phyloP scores from a whole-genome alignment of 2,329 filamentous ascomycete species.

The Paradendryphiella salina region DNA sequence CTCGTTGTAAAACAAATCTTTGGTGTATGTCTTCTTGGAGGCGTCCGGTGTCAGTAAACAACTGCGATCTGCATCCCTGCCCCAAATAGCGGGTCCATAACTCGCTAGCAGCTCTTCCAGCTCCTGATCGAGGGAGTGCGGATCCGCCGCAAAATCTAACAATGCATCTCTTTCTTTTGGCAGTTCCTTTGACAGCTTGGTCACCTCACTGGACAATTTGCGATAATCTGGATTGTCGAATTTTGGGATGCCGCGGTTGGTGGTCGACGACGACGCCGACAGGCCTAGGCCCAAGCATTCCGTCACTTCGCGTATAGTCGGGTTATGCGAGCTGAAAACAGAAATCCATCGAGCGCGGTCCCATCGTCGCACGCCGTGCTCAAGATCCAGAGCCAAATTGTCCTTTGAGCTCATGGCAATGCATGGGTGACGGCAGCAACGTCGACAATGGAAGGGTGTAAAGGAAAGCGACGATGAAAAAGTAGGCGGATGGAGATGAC shows the following conservation, averaged over 20 bases:
- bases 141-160: conserved; percentile 44
- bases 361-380: conserved; percentile 41
- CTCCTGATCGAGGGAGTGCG: conserved; percentile 36
- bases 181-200: conserved; percentile 43
- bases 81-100: conserved; percentile 44
- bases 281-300: conserved; percentile 43
- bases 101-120: conserved; percentile 39
- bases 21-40: conserved; percentile 43
- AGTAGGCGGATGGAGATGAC: conserved; percentile 24
- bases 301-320: conserved; percentile 46
- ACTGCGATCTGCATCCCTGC: conserved; percentile 39
- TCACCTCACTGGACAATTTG: conserved; percentile 44
- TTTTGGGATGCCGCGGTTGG: conserved; percentile 45
- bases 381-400: conserved; percentile 36
- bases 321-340: conserved; percentile 45
- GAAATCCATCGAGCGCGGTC: conserved; percentile 42
- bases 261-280: conserved; percentile 42
- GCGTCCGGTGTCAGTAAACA: conserved; percentile 40
- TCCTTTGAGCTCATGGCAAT: conserved; percentile 41
- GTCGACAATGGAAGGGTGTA: not conserved
- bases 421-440: conserved; percentile 20
- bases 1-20: conserved; percentile 40
- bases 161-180: conserved; percentile 44
- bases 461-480: conserved; percentile 13
- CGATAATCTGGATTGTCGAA: conserved; percentile 46